Conservation (phyloP, 2,329 filamentous ascomycete genomes). For the Aspergillus awamori region DNA sequence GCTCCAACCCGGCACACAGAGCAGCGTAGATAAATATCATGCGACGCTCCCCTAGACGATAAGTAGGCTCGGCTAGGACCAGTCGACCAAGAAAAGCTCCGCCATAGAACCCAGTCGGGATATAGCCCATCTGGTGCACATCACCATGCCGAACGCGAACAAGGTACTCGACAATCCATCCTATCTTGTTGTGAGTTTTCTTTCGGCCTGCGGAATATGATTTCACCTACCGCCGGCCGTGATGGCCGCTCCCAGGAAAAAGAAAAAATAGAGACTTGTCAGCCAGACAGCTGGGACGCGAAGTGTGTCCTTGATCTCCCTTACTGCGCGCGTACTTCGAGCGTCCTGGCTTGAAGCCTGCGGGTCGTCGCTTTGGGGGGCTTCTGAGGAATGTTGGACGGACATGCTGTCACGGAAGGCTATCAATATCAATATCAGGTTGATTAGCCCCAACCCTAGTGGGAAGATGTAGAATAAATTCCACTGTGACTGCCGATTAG, state of each 20-base stretch:
- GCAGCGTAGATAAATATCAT: conserved; percentile 61
- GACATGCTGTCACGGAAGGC: conserved; percentile 53
- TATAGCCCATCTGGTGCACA: conserved; percentile 62
- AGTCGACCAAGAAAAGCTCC: conserved; percentile 61
- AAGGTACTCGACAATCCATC: conserved; percentile 69
- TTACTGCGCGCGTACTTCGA: conserved; percentile 14
- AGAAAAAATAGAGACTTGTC: conserved; percentile 66
- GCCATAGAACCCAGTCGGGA: conserved; percentile 63
- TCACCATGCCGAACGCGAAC: conserved; percentile 62
- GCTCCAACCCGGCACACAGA: conserved; percentile 57
- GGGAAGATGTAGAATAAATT: conserved; percentile 61
- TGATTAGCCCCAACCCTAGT: conserved; percentile 56
- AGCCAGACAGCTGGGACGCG: conserved; percentile 52
- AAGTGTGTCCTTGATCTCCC: conserved; percentile 31
- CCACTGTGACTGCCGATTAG: conserved; percentile 48
- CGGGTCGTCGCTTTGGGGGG: not conserved
- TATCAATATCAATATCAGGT: conserved; percentile 51
- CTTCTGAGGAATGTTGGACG: not conserved
- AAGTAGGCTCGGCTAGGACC: conserved; percentile 61
- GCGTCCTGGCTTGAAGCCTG: not conserved
- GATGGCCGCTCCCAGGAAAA: conserved; percentile 59
- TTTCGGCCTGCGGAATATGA: not conserved
- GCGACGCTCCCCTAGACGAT: conserved; percentile 59
- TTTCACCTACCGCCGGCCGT: conserved; percentile 50
- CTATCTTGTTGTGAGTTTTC: conserved; percentile 25